Evolutionary conservation across 257 asterid species (phyloP).

Genomic region (Hygrophila difformis): DNA sequence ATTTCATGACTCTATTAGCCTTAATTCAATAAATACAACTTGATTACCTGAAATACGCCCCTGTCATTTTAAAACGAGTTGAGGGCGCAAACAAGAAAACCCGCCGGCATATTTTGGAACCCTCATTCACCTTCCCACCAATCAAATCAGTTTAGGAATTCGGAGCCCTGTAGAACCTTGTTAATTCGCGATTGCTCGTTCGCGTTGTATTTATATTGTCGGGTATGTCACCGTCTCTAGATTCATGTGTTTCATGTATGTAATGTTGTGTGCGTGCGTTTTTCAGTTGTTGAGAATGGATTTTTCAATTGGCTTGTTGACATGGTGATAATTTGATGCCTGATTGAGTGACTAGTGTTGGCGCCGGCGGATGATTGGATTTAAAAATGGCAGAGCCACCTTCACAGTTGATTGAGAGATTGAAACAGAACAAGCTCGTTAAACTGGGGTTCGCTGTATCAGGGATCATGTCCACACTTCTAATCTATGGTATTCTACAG

Average conservation of each 20-base stretch:
- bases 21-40: no score
- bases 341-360: slow-evolving; percentile 20
- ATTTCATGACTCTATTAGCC: no score
- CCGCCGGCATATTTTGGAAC: no score
- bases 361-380: slow-evolving; percentile 47
- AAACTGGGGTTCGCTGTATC: slow-evolving; percentile 66
- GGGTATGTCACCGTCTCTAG: slow-evolving; percentile 15
- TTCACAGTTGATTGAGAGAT: slow-evolving; percentile 24
- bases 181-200: slow-evolving; percentile 9
- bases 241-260: no score
- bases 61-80: no score
- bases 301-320: not conserved
- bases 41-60: no score
- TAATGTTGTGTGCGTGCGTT: not conserved
- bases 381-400: slow-evolving; percentile 54
- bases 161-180: no score
- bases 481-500: slow-evolving; percentile 87
- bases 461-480: slow-evolving; percentile 91
- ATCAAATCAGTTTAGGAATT: no score
- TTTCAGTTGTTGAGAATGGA: not conserved
- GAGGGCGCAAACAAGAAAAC: no score
- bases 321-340: not conserved
- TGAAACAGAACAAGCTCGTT: slow-evolving; percentile 50
- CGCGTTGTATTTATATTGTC: slow-evolving; percentile 6
- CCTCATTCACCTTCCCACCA: no score